Evolutionary conservation across 2,329 filamentous ascomycete genomes (phyloP).

Genomic region (Fusarium sp.): DNA sequence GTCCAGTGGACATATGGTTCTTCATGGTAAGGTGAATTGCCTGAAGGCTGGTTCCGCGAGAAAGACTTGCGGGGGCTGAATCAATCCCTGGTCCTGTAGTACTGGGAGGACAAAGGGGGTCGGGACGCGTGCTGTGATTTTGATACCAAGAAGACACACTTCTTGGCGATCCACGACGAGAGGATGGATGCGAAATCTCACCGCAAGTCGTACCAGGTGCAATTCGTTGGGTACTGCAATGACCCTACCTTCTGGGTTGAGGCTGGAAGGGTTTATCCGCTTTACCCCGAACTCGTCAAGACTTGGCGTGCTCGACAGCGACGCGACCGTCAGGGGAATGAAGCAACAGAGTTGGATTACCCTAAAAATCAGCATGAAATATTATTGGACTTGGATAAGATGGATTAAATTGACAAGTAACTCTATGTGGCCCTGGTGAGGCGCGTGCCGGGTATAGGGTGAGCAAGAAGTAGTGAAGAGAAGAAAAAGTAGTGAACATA

Average conservation of each 20-base stretch:
- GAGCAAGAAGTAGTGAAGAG: not conserved
- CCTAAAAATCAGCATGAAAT: not conserved
- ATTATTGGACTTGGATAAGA: not conserved
- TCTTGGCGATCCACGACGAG: not conserved
- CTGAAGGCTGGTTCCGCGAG: no score
- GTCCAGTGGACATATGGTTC: not conserved
- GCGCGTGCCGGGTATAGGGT: not conserved
- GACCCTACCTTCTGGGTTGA: not conserved
- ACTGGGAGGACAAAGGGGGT: no score
- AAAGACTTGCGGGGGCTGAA: no score
- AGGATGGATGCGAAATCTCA: not conserved
- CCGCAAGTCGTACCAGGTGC: not conserved
- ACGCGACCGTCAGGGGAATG: not conserved
- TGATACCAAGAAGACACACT: no score
- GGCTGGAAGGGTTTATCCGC: not conserved
- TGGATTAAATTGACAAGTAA: not conserved
- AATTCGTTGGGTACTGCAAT: not conserved
- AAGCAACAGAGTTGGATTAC: not conserved
- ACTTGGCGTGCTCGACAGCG: not conserved
- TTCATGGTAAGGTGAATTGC: not conserved
- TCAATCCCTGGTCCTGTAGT: no score
- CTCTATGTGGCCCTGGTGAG: not conserved
- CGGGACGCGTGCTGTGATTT: no score
- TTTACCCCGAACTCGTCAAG: not conserved
- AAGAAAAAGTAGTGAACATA: not conserved